Percentiles rank a stretch among this genome's conserved stretches.
phyloP scores from a whole-genome alignment of 768 basidiomycete genomes.

The Leccinellum rugosiceps region DNA sequence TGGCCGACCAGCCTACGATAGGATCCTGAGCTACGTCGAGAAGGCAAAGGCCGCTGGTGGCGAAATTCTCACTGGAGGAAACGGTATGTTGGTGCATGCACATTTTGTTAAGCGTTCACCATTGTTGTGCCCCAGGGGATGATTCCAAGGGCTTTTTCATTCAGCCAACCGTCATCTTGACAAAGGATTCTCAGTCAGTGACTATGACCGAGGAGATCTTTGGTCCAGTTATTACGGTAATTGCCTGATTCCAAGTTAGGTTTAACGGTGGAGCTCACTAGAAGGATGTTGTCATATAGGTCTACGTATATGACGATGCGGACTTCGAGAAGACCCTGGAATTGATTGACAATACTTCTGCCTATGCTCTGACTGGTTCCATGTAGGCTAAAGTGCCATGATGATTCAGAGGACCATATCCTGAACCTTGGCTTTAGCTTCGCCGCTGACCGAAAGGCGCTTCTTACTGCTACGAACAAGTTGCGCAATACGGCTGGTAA shows the following conservation, averaged over 20 bases:
- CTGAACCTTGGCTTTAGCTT: conserved; percentile 52
- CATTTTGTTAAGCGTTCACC: not conserved
- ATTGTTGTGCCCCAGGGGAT: conserved; percentile 49
- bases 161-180: conserved; percentile 91
- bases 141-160: conserved; percentile 92
- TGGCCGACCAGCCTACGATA: conserved; percentile 85
- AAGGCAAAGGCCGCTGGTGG: conserved; percentile 89
- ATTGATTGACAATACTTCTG: conserved; percentile 80
- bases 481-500: conserved; percentile 93
- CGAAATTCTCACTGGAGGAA: conserved; percentile 84
- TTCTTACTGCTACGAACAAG: conserved; percentile 74
- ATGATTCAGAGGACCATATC: not conserved
- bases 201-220: conserved; percentile 97
- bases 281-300: conserved; percentile 37
- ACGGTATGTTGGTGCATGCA: conserved; percentile 42
- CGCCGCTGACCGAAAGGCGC: conserved; percentile 73
- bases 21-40: conserved; percentile 75
- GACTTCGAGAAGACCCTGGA: conserved; percentile 86
- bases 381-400: conserved; percentile 53
- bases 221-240: conserved; percentile 89
- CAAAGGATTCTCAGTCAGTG: conserved; percentile 82
- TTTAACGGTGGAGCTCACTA: not conserved
- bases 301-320: conserved; percentile 85
- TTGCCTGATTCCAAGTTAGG: not conserved
- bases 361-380: conserved; percentile 92